Base-by-base conservation (phyloP, 2,329 filamentous ascomycete genomes). In the Diaporthe destruens region DNA sequence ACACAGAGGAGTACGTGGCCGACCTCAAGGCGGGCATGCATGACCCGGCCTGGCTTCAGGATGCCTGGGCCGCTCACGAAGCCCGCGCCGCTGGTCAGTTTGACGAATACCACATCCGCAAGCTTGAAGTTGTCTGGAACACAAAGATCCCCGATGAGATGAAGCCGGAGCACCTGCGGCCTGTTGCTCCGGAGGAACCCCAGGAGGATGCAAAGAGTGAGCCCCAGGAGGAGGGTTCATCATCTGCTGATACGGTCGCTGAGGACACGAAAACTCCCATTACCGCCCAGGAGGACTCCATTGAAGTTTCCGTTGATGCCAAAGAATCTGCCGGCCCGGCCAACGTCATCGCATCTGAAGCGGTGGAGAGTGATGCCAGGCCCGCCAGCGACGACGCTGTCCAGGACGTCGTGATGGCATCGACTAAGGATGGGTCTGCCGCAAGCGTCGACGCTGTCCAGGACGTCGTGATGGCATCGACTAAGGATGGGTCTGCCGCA, bases 1-100 rank as follows among this genome's bases (percentile, higher is more conserved):
- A 85, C 75, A 81, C 81, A 18, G 81, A 80, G 12, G 81, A 80
- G 18, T 85, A 85, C 76, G 76, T 82, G 39, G 83, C 85, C 44
- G 82, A 87, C 74, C 79, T 90, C 23, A 75, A 78, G 6, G 68
- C 81, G 47, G 88, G 88, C 4, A 84, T 82, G 44, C 86, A 89
- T 72, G 87, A 89, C 75, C 82, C 84, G 1, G 82, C 83, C 18
- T 90, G 88, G 88, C 82, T 90, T 9, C 80, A 77, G 20, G 81
- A 86, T 71, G 88, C 88, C 0, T 89, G 85, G 82, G 78, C 78
- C 5, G 88, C 88, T 0, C 86, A 89, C 74, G 81, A 83, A 69
- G 81, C 83, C 76, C 85, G 87, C 71, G 81, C 80, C 66, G 77
- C 80, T 1, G 88, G 88, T 6, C 81, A 85, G 2, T 90, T 88